Conservation (phyloP, 2,329 filamentous ascomycete genomes). For the Phialophora expanda region DNA sequence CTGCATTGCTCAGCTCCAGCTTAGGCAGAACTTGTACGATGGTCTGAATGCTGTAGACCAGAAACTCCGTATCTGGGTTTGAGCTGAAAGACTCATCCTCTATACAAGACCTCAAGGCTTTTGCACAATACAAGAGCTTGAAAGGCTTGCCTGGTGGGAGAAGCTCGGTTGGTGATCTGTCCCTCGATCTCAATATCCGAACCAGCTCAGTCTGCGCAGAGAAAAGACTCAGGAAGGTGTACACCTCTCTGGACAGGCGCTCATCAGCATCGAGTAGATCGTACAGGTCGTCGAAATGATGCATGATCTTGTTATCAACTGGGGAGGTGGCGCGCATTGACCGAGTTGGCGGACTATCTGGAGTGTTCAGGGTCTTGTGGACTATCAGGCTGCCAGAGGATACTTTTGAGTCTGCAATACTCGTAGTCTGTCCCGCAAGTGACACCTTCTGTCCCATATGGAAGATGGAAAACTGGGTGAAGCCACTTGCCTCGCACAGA, state of each 20-base stretch:
- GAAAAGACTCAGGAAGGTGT: slow-evolving; percentile 71
- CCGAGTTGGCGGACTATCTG: slow-evolving; percentile 42
- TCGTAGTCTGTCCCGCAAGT: slow-evolving; percentile 32
- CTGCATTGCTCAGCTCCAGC: slow-evolving; percentile 57
- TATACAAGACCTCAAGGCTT: slow-evolving; percentile 69
- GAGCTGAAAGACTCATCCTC: slow-evolving; percentile 51
- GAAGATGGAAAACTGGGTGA: slow-evolving; percentile 76
- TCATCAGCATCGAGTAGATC: slow-evolving; percentile 77
- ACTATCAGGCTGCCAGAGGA: slow-evolving; percentile 50
- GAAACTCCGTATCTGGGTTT: slow-evolving; percentile 46
- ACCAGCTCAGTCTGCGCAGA: slow-evolving; percentile 70
- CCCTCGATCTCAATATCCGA: slow-evolving; percentile 61
- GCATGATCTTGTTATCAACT: slow-evolving; percentile 78
- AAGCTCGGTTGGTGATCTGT: slow-evolving; percentile 62
- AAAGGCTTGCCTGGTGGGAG: slow-evolving; percentile 73
- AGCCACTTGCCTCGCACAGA: slow-evolving; percentile 72
- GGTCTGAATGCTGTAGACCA: slow-evolving; percentile 56
- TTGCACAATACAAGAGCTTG: slow-evolving; percentile 74
- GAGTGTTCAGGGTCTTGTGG: slow-evolving; percentile 38
- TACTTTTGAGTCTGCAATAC: slow-evolving; percentile 45
- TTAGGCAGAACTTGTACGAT: slow-evolving; percentile 67
- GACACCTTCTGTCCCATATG: slow-evolving; percentile 42
- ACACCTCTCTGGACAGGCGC: slow-evolving; percentile 71
- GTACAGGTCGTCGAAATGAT: slow-evolving; percentile 84
- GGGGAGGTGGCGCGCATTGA: slow-evolving; percentile 54